Conservation (phyloP, 129 eudicot genomes). For the Chrysanthemum lavandulifolium region DNA sequence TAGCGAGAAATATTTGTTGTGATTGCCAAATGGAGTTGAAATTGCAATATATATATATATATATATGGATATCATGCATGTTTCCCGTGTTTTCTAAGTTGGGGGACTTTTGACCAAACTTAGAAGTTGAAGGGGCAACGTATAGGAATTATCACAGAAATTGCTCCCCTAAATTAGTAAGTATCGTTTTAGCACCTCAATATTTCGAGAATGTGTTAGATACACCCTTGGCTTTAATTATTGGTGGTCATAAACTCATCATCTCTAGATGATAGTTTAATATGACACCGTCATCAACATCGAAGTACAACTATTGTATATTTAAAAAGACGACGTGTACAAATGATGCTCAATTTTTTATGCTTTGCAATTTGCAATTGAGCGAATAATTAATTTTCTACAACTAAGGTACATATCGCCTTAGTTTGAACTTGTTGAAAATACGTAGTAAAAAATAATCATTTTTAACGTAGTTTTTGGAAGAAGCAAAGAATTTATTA, state of each 20-base stretch:
- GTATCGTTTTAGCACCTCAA: not conserved
- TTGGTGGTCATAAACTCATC: not conserved
- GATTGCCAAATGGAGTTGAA: not conserved
- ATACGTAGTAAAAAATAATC: too few relatives aligned
- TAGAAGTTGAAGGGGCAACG: slow-evolving; percentile 11
- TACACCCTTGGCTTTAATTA: not conserved
- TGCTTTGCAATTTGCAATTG: too few relatives aligned
- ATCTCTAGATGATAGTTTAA: not conserved
- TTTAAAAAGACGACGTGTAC: not conserved
- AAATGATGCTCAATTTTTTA: not conserved
- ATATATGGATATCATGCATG: not conserved
- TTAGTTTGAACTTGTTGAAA: too few relatives aligned
- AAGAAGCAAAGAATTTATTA: too few relatives aligned
- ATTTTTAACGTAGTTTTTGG: too few relatives aligned
- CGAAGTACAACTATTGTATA: not conserved
- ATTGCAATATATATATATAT: not conserved
- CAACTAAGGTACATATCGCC: too few relatives aligned
- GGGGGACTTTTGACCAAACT: slow-evolving; percentile 11
- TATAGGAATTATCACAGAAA: slow-evolving; percentile 29
- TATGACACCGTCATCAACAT: slow-evolving; percentile 9
- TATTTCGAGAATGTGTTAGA: not conserved
- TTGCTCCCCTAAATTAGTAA: not conserved
- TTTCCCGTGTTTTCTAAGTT: slow-evolving; percentile 19
- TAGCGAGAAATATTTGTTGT: not conserved
- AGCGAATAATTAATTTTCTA: too few relatives aligned